Conservation (phyloP, 2,329 filamentous ascomycete genomes). For the Penicillium sp. region DNA sequence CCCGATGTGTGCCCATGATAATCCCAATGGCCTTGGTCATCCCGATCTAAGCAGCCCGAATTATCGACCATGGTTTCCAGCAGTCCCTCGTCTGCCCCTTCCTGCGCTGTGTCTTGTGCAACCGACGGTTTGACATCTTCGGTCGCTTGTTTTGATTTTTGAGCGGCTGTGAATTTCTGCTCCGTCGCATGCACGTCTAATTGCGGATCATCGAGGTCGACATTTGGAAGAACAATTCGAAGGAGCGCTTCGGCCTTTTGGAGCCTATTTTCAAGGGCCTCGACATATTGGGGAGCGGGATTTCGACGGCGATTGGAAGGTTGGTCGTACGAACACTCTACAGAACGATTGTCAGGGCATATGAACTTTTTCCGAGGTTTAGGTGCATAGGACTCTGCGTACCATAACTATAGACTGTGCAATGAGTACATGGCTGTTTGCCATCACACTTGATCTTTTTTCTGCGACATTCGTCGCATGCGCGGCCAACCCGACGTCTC, state of each 20-base stretch:
- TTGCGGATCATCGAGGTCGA: conserved; percentile 79
- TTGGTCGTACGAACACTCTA: conserved; percentile 94
- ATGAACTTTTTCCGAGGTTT: not conserved
- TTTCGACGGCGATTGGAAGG: conserved; percentile 88
- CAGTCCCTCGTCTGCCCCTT: conserved; percentile 63
- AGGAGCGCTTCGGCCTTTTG: conserved; percentile 80
- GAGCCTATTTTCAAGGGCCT: conserved; percentile 77
- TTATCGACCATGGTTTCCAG: conserved; percentile 94
- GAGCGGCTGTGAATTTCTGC: conserved; percentile 52
- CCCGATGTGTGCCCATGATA: conserved; percentile 94
- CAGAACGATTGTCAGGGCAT: conserved; percentile 15
- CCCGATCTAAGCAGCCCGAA: conserved; percentile 84
- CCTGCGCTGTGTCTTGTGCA: conserved; percentile 28
- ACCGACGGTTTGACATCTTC: conserved; percentile 19
- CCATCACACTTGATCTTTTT: conserved; percentile 89
- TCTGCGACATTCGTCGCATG: conserved; percentile 76
- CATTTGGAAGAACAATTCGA: conserved; percentile 74
- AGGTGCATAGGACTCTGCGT: conserved; percentile 30
- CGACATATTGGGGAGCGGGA: conserved; percentile 87
- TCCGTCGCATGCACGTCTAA: conserved; percentile 75
- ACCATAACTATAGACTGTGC: conserved; percentile 98
- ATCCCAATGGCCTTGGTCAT: conserved; percentile 89
- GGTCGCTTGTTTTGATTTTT: conserved; percentile 34
- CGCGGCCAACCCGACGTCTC: conserved; percentile 71
- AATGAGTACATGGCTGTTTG: conserved; percentile 89